These are phyloP conservation scores for Oryza rufipogon DNA, from an alignment of 176 grass and related monocot species.

Conservation along the genomic window DNA sequence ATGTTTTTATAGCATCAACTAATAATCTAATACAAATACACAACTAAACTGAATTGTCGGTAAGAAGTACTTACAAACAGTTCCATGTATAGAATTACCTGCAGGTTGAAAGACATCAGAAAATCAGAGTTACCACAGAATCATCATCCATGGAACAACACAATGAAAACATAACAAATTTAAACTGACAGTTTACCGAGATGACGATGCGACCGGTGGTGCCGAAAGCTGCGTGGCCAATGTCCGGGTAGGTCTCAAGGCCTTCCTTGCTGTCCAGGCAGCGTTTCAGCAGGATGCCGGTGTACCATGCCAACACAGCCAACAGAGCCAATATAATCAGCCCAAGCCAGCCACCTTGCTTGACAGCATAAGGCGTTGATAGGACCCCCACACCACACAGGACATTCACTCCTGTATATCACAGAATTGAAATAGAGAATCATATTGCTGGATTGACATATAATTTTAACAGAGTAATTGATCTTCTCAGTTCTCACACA, in stretches of 20 bases:
- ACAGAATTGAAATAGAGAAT: not conserved
- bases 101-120: conserved; percentile 24
- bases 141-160: not conserved
- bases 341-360: conserved; percentile 64
- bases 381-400: conserved; percentile 68
- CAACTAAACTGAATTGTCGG: not conserved
- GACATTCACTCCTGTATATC: conserved; percentile 65
- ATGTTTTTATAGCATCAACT: not conserved
- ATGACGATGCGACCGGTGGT: conserved; percentile 56
- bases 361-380: conserved; percentile 70
- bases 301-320: conserved; percentile 56
- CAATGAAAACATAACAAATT: not conserved
- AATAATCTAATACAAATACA: not conserved
- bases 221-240: conserved; percentile 72
- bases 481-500: too few species aligned
- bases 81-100: conserved; percentile 76
- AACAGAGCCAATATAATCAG: conserved; percentile 55
- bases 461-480: not conserved
- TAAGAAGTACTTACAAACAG: conserved; percentile 66
- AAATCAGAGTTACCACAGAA: not conserved
- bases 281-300: conserved; percentile 58
- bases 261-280: conserved; percentile 72
- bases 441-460: not conserved
- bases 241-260: conserved; percentile 69
- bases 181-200: conserved; percentile 44